These are phyloP conservation scores for Phaeosphaeria sp. DNA, from an alignment of 2,329 filamentous ascomycete species.

Conservation along the genomic window DNA sequence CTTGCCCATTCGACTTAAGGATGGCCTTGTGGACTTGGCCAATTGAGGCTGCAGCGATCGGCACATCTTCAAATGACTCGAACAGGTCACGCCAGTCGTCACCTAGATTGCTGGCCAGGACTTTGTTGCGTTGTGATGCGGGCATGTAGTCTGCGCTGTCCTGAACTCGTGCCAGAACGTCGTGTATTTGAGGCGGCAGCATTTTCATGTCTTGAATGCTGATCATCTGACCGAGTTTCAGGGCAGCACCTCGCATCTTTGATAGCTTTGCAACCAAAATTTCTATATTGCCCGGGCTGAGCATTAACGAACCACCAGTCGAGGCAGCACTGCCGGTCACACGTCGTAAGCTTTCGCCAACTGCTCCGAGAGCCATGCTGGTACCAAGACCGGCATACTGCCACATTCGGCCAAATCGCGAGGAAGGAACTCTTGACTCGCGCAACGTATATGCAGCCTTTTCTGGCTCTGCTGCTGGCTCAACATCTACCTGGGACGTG, in stretches of 20 bases:
- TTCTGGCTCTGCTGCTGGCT: conserved; percentile 33
- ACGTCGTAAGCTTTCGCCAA: conserved; percentile 83
- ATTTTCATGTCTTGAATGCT: conserved; percentile 98
- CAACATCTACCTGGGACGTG: conserved; percentile 39
- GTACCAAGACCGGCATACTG: conserved; percentile 93
- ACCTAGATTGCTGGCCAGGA: conserved; percentile 80
- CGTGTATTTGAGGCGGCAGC: conserved; percentile 84
- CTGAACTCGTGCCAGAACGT: conserved; percentile 92
- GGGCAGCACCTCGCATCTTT: conserved; percentile 93
- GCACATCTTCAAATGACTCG: conserved; percentile 83
- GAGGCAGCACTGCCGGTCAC: conserved; percentile 70
- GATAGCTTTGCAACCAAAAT: conserved; percentile 91
- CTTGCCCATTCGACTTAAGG: conserved; percentile 74
- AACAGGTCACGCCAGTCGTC: conserved; percentile 85
- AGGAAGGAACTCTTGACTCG: conserved; percentile 90
- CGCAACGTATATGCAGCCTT: conserved; percentile 70
- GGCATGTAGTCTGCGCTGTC: conserved; percentile 99
- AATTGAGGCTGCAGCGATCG: conserved; percentile 94
- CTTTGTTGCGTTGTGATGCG: conserved; percentile 85
- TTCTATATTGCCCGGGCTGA: conserved; percentile 91
- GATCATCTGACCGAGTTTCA: conserved; percentile 97
- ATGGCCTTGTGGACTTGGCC: conserved; percentile 92
- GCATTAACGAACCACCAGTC: conserved; percentile 75
- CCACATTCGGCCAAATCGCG: conserved; percentile 86
- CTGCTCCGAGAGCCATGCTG: conserved; percentile 92